phyloP scores from a whole-genome alignment of 2,329 filamentous ascomycete genomes.

The Fusarium anguioides region DNA sequence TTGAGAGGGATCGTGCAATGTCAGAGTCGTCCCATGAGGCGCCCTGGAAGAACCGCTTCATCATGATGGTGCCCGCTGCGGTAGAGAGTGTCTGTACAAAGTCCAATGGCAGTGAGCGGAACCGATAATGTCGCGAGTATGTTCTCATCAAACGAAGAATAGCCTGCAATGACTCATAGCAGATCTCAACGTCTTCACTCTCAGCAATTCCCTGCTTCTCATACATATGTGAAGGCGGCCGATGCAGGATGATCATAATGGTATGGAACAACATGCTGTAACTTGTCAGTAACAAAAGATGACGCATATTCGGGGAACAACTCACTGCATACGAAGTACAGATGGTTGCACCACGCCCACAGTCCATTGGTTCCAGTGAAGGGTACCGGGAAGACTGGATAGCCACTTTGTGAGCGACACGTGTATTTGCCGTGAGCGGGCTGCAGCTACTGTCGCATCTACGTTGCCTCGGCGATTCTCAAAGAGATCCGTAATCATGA shows the following conservation, averaged over 20 bases:
- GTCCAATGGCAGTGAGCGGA: slow-evolving; percentile 57
- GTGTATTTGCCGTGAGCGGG: slow-evolving; percentile 59
- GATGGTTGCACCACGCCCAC: slow-evolving; percentile 58
- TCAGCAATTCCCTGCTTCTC: slow-evolving; percentile 53
- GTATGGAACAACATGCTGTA: slow-evolving; percentile 60
- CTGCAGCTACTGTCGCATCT: slow-evolving; percentile 55
- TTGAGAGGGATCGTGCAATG: slow-evolving; percentile 62
- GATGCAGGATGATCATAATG: slow-evolving; percentile 63
- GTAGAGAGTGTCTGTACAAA: slow-evolving; percentile 62
- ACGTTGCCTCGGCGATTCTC: slow-evolving; percentile 58
- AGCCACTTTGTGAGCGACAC: slow-evolving; percentile 60
- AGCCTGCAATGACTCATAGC: slow-evolving; percentile 60
- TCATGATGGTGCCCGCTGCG: slow-evolving; percentile 58
- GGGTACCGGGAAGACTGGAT: slow-evolving; percentile 56
- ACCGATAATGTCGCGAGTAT: slow-evolving; percentile 58
- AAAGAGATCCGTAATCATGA: slow-evolving; percentile 62
- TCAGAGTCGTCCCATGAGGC: slow-evolving; percentile 55
- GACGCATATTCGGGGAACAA: neutral
- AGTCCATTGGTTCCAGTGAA: slow-evolving; percentile 65
- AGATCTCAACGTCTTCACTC: slow-evolving; percentile 61
- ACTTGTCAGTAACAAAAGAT: slow-evolving; percentile 26
- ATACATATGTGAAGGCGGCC: slow-evolving; percentile 58
- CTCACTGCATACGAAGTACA: slow-evolving; percentile 60
- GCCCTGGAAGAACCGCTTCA: slow-evolving; percentile 57
- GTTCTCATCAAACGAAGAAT: slow-evolving; percentile 58